Conservation (phyloP, 1,139 yeast genomes). For the Pichia sp. region DNA sequence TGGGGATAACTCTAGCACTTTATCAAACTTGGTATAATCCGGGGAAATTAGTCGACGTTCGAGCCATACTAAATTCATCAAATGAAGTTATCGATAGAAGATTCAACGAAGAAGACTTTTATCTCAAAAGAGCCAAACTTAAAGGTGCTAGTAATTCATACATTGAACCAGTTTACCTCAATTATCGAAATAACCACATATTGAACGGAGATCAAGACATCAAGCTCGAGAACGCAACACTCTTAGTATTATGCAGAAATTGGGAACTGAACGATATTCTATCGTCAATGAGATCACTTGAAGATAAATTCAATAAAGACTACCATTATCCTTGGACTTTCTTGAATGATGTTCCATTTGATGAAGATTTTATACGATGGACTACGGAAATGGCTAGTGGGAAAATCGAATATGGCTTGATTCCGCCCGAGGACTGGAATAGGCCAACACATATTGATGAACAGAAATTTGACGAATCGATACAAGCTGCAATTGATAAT, state of each 20-base stretch:
- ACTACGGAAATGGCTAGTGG: constrained; percentile 87
- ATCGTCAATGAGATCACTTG: constrained; percentile 46
- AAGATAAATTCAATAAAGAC: constrained; percentile 60
- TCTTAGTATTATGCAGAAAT: constrained; percentile 64
- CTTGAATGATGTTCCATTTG: constrained; percentile 74
- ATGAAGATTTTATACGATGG: constrained; percentile 52
- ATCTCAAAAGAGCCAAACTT: constrained; percentile 16
- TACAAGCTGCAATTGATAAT: constrained; percentile 49
- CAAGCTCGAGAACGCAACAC: constrained; percentile 47
- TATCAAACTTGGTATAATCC: no score
- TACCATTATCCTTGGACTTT: constrained; percentile 84
- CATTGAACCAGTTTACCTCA: constrained; percentile 10
- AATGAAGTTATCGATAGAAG: constrained; percentile 4
- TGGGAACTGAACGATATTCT: constrained; percentile 40
- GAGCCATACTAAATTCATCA: constrained; percentile 5
- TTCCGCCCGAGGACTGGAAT: constrained; percentile 64
- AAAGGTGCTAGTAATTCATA: constrained; percentile 28
- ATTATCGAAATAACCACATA: constrained; percentile 13
- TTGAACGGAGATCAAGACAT: constrained; percentile 2
- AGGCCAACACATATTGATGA: constrained; percentile 44
- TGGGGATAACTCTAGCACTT: no score
- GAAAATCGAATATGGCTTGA: constrained; percentile 61
- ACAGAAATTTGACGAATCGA: constrained; percentile 38
- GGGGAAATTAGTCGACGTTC: no score
- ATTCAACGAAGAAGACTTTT: constrained; percentile 12